phyloP scores from a whole-genome alignment of 139 green algal species.

The Edaphochlamys debaryana region DNA sequence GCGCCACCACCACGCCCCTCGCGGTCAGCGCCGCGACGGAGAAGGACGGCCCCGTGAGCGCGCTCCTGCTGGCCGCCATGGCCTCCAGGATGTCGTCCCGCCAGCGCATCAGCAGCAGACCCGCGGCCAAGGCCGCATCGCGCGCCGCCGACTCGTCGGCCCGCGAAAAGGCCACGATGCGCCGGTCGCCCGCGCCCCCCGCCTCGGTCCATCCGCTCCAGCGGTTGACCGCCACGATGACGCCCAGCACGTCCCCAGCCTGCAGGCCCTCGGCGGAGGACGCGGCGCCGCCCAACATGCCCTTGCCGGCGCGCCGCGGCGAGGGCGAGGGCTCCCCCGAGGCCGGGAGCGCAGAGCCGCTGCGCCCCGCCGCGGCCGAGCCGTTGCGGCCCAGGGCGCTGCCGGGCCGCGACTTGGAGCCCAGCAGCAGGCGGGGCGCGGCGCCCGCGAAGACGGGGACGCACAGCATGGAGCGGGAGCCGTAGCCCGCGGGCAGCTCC shows the following conservation, averaged over 20 bases:
- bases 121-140: neutral
- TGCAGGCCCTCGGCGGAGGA: neutral
- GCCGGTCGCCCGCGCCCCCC: slow-evolving; percentile 19
- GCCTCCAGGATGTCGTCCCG: slow-evolving; percentile 16
- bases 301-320: too few relatives aligned
- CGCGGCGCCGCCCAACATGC: too few relatives aligned
- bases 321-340: too few relatives aligned
- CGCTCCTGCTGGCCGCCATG: neutral
- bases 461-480: slow-evolving; percentile 20
- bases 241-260: neutral
- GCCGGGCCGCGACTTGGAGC: too few relatives aligned
- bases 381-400: too few relatives aligned
- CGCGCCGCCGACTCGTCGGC: slow-evolving; percentile 2
- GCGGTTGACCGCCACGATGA: slow-evolving; percentile 25
- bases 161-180: slow-evolving; percentile 14
- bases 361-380: too few relatives aligned
- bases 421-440: neutral
- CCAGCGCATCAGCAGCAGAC: slow-evolving; percentile 24
- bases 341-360: too few relatives aligned
- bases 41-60: neutral
- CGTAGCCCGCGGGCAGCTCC: slow-evolving; percentile 34
- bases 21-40: slow-evolving; percentile 7
- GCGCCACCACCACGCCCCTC: too few relatives aligned
- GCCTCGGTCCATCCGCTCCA: slow-evolving; percentile 16
- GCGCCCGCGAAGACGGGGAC: neutral